Percentiles rank a stretch among this genome's conserved stretches.
Evolutionary conservation across 139 green algal genomes (phyloP).

Genomic region (Micractinium sp.): DNA sequence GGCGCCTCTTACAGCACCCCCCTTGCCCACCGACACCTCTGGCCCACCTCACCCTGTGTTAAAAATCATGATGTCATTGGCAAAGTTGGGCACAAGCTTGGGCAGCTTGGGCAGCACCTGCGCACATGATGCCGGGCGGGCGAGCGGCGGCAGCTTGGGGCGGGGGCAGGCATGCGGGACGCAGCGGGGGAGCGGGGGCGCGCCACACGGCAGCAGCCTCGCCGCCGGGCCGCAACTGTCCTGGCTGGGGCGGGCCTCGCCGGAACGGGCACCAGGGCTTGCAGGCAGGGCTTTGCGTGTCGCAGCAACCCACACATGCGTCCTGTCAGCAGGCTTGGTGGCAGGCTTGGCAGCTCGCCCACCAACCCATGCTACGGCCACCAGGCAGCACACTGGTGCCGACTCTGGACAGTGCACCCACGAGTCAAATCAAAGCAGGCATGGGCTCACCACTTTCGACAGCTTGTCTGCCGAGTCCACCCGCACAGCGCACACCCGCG

Average conservation of each 20-base stretch:
- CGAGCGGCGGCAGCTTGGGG: background rate
- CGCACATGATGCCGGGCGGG: background rate
- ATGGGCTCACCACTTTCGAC: background rate
- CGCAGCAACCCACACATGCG: too few species aligned
- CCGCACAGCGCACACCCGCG: conserved; percentile 22
- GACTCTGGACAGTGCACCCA: too few species aligned
- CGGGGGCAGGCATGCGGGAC: too few species aligned
- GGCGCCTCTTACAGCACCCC: background rate
- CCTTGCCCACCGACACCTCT: background rate
- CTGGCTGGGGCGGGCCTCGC: too few species aligned
- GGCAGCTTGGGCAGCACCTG: conserved; percentile 26
- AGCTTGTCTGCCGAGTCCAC: conserved; percentile 8
- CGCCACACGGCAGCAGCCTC: too few species aligned
- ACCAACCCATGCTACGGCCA: background rate
- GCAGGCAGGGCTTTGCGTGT: too few species aligned
- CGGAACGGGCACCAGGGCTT: too few species aligned
- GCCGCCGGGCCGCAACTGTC: too few species aligned
- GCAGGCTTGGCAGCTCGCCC: background rate
- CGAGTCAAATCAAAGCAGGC: background rate
- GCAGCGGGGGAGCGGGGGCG: too few species aligned
- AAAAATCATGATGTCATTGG: background rate
- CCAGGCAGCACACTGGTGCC: background rate
- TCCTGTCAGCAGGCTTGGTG: too few species aligned
- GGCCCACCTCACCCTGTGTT: conserved; percentile 30
- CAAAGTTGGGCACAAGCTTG: background rate